A percentile compares a stretch with the other conserved stretches of the same genome.
phyloP scores from a whole-genome alignment of 2,329 filamentous ascomycete species.

The Penicillium occitanis region DNA sequence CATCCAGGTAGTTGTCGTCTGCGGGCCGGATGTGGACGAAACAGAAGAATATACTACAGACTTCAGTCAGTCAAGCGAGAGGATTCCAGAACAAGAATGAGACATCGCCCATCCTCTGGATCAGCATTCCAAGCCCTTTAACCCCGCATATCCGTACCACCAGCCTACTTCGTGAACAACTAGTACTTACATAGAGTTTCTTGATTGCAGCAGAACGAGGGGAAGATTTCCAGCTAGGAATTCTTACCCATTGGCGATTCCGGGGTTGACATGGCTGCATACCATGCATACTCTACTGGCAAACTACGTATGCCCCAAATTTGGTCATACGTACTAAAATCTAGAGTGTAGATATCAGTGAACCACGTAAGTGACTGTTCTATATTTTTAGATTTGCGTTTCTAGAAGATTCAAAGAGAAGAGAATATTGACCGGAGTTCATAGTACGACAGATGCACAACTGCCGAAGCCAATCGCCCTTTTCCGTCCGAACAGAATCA shows the following conservation, averaged over 20 bases:
- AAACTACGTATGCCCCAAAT: background rate
- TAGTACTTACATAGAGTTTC: background rate
- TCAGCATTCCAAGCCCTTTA: slow-evolving; percentile 9
- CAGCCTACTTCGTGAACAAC: background rate
- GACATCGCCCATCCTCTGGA: background rate
- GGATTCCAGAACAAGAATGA: background rate
- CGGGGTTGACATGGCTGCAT: background rate
- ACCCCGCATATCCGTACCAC: slow-evolving; percentile 10
- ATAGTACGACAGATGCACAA: background rate
- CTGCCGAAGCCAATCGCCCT: background rate
- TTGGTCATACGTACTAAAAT: background rate
- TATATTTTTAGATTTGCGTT: background rate
- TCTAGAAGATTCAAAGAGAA: background rate
- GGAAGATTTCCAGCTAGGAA: slow-evolving; percentile 2
- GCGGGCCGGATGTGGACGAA: background rate
- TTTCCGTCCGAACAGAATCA: background rate
- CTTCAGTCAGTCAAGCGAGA: background rate
- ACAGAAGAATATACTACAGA: background rate
- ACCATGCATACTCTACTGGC: background rate
- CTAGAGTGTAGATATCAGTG: background rate
- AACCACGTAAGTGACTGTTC: background rate
- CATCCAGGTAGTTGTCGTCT: background rate
- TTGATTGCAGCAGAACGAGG: background rate
- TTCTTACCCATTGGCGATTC: background rate
- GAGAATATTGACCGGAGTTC: background rate